Evolutionary conservation across 2,329 filamentous ascomycete genomes (phyloP), one percentile per base, ranked within the genome.

Genomic region (Graphilbum fragrans): DNA sequence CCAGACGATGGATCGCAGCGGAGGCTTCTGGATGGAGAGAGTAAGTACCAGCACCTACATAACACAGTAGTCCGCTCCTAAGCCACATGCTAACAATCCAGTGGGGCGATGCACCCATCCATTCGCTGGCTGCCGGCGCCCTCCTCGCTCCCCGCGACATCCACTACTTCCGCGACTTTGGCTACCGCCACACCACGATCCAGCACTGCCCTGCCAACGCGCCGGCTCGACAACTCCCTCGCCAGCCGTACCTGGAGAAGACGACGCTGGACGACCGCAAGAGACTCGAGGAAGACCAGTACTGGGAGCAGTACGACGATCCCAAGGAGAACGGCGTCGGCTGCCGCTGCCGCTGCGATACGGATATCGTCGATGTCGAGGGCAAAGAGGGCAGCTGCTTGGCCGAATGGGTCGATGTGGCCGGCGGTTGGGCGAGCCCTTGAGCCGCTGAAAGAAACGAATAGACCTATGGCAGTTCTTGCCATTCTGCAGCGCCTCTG

Each of bases 81-180:
- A n/a, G n/a, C n/a, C n/a, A n/a, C n/a, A n/a, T n/a, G n/a, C n/a
- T 27, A n/a, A 33, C 8, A 11, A 40, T 44, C 29, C 54, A 95
- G 86, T 98, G 92, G 92, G 92, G 92, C 64, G 92, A 98, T 64
- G 92, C 92, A 44, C 92, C 92, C 14, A 95, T 98, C 53, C 92
- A 98, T 66, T 98, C 92, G 31, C 82, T 98, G 39, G 92, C 92
- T 22, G 90, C 92, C 21, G 92, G 92, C 51, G 84, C 82, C 27
- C 78, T 98, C 16, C 73, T 98, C 25, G 72, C 77, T 3, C 79
- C 84, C 37, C 69, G 71, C 41, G 87, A 98, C 55, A 86, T 98
- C 46, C 92, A 98, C 64, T 98, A 98, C 66, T 98, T 98, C 80
- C 86, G 92, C 53, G 92, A 98, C 60, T 90, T 96, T 63, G 92